These are phyloP conservation scores for Stromatinia cepivora DNA, from an alignment of 2,329 filamentous ascomycete genomes.

Conservation along the genomic window DNA sequence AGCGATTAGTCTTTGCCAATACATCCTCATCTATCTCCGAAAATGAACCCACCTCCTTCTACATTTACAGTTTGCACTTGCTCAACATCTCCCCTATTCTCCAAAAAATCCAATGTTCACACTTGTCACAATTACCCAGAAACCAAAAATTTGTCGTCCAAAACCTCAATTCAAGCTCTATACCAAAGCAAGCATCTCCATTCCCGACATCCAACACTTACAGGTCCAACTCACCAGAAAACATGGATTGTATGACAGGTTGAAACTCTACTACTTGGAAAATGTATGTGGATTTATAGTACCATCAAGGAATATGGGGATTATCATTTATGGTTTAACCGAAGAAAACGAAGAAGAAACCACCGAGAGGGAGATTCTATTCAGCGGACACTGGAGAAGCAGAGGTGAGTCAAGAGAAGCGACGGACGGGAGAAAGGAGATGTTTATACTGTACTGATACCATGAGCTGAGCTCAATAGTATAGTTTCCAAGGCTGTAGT, in stretches of 20 bases:
- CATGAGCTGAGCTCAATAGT: not conserved
- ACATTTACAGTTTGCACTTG: not conserved
- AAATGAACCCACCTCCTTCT: not conserved
- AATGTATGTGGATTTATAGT: not conserved
- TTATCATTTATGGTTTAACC: not conserved
- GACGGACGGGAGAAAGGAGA: not conserved
- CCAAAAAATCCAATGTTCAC: not conserved
- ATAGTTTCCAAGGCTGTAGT: not conserved
- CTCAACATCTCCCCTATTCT: not conserved
- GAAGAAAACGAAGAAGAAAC: not conserved
- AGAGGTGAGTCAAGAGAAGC: not conserved
- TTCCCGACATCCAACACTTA: too few relatives aligned
- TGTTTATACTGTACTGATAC: too few relatives aligned
- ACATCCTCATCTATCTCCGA: not conserved
- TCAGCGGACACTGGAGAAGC: too few relatives aligned
- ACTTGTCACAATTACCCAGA: not conserved
- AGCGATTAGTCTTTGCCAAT: not conserved
- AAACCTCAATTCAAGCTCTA: not conserved
- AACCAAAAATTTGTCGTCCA: not conserved
- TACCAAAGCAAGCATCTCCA: too few relatives aligned
- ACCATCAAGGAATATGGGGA: too few relatives aligned
- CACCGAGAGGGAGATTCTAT: too few relatives aligned
- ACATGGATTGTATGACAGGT: too few relatives aligned
- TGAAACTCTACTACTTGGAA: not conserved
- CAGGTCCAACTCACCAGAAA: too few relatives aligned